Evolutionary conservation across 257 asterid genomes (phyloP).

Genomic region (Solanum ossicruentum): DNA sequence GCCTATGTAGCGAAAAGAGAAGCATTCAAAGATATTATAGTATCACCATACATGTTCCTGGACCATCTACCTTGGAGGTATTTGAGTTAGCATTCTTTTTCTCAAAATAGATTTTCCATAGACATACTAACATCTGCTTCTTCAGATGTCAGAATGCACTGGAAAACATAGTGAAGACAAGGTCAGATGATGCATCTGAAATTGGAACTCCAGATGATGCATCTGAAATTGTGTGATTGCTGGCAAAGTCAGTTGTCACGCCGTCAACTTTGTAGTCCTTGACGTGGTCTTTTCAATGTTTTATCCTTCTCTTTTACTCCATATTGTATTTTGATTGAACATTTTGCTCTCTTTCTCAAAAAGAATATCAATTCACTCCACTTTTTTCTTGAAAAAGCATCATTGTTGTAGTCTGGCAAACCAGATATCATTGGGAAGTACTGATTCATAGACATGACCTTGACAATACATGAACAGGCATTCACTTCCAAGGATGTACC

Average conservation of each 20-base stretch:
- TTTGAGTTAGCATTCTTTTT: neutral
- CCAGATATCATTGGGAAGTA: neutral
- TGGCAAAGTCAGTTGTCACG: neutral
- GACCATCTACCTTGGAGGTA: constrained; percentile 35
- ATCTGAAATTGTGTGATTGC: neutral
- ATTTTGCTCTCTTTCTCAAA: neutral
- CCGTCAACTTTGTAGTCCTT: neutral
- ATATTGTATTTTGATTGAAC: neutral
- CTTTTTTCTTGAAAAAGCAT: neutral
- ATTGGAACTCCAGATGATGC: neutral
- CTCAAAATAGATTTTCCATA: neutral
- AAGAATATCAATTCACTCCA: neutral
- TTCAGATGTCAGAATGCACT: constrained; percentile 3
- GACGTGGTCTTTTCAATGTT: neutral
- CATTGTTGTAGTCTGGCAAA: neutral
- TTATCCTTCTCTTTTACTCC: neutral
- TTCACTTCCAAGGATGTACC: neutral
- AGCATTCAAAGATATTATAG: constrained; percentile 14
- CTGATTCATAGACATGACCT: neutral
- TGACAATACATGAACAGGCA: neutral
- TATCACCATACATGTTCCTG: constrained; percentile 19
- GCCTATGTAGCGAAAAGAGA: constrained; percentile 19
- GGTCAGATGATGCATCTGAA: neutral
- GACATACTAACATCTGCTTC: neutral
- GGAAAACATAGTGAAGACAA: neutral